Base-by-base conservation (phyloP, 2,329 filamentous ascomycete species). In the Arthroderma sp. region DNA sequence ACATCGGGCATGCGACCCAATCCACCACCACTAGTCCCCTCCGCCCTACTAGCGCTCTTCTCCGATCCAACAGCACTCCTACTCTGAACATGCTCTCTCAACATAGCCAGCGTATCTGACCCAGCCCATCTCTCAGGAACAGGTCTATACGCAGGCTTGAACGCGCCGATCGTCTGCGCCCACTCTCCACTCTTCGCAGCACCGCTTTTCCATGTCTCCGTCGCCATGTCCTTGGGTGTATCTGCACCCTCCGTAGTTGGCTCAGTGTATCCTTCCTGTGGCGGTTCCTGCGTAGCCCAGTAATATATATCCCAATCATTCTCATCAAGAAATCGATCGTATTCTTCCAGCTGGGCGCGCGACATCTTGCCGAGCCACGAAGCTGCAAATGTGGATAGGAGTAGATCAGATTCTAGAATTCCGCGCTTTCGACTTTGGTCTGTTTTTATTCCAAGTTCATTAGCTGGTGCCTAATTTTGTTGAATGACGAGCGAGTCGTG, bases 231-330 rank as follows among this genome's bases (percentile, higher is more conserved):
- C 47, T 69, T 63, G 34, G 50, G 50, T 28, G 53, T 38, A 27
- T 8, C 8, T 11, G 11, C 8, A 34, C 32, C 32, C 11, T 9
- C 2, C 8, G 32, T 34, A 37, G 6, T 30, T 37, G 45, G 30
- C 15, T 37, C 42, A 29, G 45, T 53, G 3, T 39, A 33, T 28
- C 40, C 45, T 9, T 43, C 37, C 15, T 38, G 11, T 8, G 48
- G 52, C 1, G 81, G 73, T 55, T 86, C 80, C 65, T 98, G 91
- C 10, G 91, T 98, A 3, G 85, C 86, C 91, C 91, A 98, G 74
- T 98, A 98, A 73, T 98, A 98, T 50, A 98, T 95, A 63, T 98
- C 91, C 91, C 91, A 98, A 70, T 98, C 91, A 66, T 98, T 98
- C 69, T 98, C 91, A 65, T 98, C 91, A 46, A 98, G 79, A 71